These are phyloP conservation scores for Trichoderma polysporum DNA, from an alignment of 2,329 filamentous ascomycete species.

Conservation along the genomic window DNA sequence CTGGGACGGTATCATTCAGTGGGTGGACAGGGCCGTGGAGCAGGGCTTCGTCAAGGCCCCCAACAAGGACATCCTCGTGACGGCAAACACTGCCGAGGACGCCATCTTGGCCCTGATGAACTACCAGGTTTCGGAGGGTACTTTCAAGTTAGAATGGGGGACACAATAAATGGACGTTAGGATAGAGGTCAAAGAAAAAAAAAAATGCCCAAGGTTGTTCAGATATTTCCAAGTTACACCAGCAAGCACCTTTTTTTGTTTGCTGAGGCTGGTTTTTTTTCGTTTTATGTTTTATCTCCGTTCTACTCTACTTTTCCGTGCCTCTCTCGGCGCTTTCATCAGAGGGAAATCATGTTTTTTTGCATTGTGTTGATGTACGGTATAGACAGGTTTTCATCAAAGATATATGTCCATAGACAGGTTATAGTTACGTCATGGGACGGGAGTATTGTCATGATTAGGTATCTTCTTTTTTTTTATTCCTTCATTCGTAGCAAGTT, in stretches of 20 bases:
- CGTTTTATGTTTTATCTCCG: not conserved
- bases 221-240: not conserved
- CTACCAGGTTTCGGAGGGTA: constrained; percentile 73
- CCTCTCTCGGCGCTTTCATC: not conserved
- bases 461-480: constrained; percentile 20
- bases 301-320: not conserved
- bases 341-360: not conserved
- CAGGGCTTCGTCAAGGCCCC: constrained; percentile 72
- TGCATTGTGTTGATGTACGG: not conserved
- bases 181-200: not conserved
- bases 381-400: constrained; percentile 1
- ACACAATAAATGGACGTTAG: constrained; percentile 49
- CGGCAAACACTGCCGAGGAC: constrained; percentile 69
- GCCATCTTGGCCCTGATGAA: constrained; percentile 68
- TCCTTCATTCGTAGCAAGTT: constrained; percentile 15
- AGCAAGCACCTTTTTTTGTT: not conserved
- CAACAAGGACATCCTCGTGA: constrained; percentile 75
- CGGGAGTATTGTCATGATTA: constrained; percentile 18
- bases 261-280: not conserved
- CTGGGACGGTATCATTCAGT: constrained; percentile 82
- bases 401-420: constrained; percentile 6
- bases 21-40: constrained; percentile 73
- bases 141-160: constrained; percentile 81
- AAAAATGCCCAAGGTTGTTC: not conserved
- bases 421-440: constrained; percentile 14